Evolutionary conservation across 306 rosid genomes (phyloP), one percentile per base, ranked within the genome.

Genomic region (Vicia sativa): DNA sequence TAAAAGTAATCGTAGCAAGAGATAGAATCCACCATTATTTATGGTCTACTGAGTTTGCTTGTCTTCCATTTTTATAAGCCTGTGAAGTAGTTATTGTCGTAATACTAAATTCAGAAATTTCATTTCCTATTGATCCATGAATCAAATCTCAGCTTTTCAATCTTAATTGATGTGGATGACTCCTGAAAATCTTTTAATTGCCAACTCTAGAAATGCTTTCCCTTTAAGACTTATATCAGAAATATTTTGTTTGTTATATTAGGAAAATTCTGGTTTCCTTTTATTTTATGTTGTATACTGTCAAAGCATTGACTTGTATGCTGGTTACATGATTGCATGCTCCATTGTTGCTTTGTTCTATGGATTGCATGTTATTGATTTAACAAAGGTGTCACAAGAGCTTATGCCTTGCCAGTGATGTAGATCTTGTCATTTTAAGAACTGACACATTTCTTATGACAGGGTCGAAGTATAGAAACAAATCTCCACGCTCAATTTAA

Each of bases 391-490:
- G 42, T 84, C 99, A 43, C 87, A 85, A 62, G 97, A 93, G 77
- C 78, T 93, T 71, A 92, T 74, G 73, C 80, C 78, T 75, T 62
- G 82, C 92, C 49, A 83, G 48, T 76, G 99, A 88, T 79, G 97
- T 86, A 41, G 96, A 90, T 80, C 84, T 93, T 8, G 95, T 90
- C 23, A 65, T 93, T 65, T 75, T 85, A 67, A 97, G 90, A 85
- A 11, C 23, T 9, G 56, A 39, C 52, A 68, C 18, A 6, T 73
- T 70, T 29, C 71, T 45, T 80, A 77, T 77, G 71, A 53, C 81
- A 90, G 99, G 97, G 99, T 42, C 97, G 97, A 62, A 96, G 97
- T 62, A 88, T 88, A 53, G 97, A 90, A 81, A 88, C 99, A 71
- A 93, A 93, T 85, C 96, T 90, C 35, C 84, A 83, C 62, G 96